A percentile compares a stretch with the other conserved stretches of the same genome.
Conservation (phyloP, 140 eudicot species). For the Senecio squalidus region DNA sequence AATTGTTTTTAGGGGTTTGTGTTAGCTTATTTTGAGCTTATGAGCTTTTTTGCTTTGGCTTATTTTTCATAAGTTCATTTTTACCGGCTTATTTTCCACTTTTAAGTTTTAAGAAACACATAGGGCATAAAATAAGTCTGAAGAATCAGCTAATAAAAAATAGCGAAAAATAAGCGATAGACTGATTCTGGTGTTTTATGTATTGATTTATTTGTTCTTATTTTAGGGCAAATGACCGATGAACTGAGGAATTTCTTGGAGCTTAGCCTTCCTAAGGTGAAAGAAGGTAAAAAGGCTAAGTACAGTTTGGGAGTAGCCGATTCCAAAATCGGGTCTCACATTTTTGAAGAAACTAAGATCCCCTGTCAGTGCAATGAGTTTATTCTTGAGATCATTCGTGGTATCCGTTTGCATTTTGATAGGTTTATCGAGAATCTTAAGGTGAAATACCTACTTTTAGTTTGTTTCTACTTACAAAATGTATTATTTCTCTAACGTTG, state of each 20-base stretch:
- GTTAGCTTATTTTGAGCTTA: no score
- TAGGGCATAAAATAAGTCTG: no score
- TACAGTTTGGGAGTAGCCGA: constrained; percentile 74
- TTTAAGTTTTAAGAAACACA: no score
- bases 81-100: no score
- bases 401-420: constrained; percentile 83
- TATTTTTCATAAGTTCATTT: no score
- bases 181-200: not conserved
- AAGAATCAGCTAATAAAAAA: no score
- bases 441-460: constrained; percentile 24
- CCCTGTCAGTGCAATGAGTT: constrained; percentile 92
- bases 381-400: constrained; percentile 82
- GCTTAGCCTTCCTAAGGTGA: constrained; percentile 62
- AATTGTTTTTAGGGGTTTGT: no score
- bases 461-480: not conserved
- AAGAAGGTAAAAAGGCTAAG: constrained; percentile 76
- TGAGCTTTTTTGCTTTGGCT: no score
- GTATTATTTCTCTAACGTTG: not conserved
- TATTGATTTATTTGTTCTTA: not conserved
- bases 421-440: constrained; percentile 72
- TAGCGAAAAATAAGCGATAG: no score
- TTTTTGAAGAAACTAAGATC: constrained; percentile 76
- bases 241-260: constrained; percentile 80
- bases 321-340: constrained; percentile 80
- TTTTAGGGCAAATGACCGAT: constrained; percentile 87